These are phyloP conservation scores for Nothophoma quercina DNA, from an alignment of 2,329 filamentous ascomycete genomes.

Conservation along the genomic window DNA sequence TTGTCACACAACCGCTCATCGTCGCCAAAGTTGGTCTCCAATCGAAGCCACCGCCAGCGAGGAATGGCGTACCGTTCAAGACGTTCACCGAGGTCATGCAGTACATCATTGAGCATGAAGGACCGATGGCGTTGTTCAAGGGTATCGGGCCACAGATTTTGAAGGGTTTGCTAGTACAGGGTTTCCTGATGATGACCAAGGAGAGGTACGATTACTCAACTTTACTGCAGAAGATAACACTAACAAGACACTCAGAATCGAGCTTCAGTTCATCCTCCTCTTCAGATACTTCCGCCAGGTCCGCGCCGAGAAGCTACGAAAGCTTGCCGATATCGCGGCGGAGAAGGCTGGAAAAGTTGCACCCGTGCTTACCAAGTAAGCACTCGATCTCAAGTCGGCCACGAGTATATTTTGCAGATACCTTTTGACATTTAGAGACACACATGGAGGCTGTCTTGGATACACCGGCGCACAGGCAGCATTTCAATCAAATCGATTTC, in stretches of 20 bases:
- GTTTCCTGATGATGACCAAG: slow-evolving; percentile 98
- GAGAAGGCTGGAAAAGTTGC: slow-evolving; percentile 55
- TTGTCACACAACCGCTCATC: slow-evolving; percentile 92
- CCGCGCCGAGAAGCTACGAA: slow-evolving; percentile 73
- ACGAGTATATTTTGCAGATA: slow-evolving; percentile 2
- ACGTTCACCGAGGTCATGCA: slow-evolving; percentile 93
- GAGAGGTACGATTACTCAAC: slow-evolving; percentile 71
- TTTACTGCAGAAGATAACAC: neutral
- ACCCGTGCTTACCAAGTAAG: slow-evolving; percentile 44
- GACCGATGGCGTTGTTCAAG: slow-evolving; percentile 86
- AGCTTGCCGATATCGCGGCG: slow-evolving; percentile 69
- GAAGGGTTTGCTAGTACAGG: slow-evolving; percentile 93
- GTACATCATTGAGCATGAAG: slow-evolving; percentile 91
- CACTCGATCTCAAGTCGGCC: neutral
- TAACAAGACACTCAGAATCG: slow-evolving; percentile 68
- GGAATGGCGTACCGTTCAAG: slow-evolving; percentile 90
- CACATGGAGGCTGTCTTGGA: neutral
- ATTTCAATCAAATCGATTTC: neutral
- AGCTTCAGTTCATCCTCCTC: slow-evolving; percentile 84
- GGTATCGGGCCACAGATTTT: slow-evolving; percentile 92
- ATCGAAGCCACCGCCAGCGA: slow-evolving; percentile 83
- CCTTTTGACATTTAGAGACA: slow-evolving; percentile 9
- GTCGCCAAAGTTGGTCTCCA: slow-evolving; percentile 97
- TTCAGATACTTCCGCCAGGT: slow-evolving; percentile 81
- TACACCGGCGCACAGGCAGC: slow-evolving; percentile 4